Conservation (phyloP, 2,329 filamentous ascomycete genomes). For the Zalaria obscura region DNA sequence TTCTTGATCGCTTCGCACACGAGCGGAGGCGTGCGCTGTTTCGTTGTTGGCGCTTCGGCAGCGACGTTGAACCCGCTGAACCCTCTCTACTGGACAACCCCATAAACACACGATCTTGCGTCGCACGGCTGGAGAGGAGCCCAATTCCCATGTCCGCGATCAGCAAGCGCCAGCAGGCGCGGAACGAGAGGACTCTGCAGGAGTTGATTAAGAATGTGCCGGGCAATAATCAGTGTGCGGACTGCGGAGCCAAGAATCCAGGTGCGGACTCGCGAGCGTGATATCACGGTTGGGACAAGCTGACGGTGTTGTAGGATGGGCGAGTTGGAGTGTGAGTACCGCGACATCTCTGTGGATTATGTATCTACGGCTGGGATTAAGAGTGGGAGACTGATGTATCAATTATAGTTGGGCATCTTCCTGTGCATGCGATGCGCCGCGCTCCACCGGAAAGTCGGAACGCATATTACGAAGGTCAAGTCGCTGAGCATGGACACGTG, state of each 20-base stretch:
- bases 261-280: constrained; percentile 37
- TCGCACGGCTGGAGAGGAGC: too few relatives aligned
- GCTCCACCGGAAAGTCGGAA: constrained; percentile 90
- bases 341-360: neutral
- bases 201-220: constrained; percentile 73
- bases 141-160: constrained; percentile 22
- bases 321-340: constrained; percentile 78
- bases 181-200: constrained; percentile 84
- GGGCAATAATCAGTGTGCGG: constrained; percentile 87
- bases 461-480: constrained; percentile 97
- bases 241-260: constrained; percentile 85
- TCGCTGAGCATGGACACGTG: constrained; percentile 97
- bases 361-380: neutral
- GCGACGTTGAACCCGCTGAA: too few relatives aligned
- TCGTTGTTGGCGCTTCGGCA: too few relatives aligned
- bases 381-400: neutral
- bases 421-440: constrained; percentile 95
- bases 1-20: too few relatives aligned
- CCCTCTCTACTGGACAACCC: too few relatives aligned
- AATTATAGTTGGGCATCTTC: constrained; percentile 70
- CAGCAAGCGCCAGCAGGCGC: constrained; percentile 94
- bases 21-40: too few relatives aligned
- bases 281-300: constrained; percentile 5
- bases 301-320: constrained; percentile 55
- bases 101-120: too few relatives aligned